A percentile compares a stretch with the other conserved stretches of the same genome.
phyloP scores from a whole-genome alignment of 345 rosid genomes.

The Gynandropsis gynandra region DNA sequence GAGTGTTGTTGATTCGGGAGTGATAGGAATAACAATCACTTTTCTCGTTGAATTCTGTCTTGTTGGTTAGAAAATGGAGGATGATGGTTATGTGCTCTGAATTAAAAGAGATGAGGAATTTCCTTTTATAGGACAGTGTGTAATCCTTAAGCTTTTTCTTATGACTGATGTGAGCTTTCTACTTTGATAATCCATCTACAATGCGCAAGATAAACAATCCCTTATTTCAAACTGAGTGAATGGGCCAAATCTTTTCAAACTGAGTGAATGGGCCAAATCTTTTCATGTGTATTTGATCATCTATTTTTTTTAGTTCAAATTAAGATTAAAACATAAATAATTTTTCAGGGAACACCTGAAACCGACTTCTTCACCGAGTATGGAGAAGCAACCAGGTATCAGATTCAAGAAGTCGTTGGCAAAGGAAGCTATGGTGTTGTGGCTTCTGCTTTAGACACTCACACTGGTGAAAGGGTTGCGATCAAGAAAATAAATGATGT shows the following conservation, averaged over 20 bases:
- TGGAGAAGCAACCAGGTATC: slow-evolving; percentile 86
- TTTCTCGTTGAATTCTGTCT: no score
- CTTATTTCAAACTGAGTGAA: neutral
- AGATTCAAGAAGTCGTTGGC: slow-evolving; percentile 85
- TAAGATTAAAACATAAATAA: no score
- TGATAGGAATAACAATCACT: no score
- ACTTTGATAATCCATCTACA: neutral
- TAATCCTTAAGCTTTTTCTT: neutral
- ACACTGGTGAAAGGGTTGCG: slow-evolving; percentile 83
- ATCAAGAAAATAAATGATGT: slow-evolving; percentile 93
- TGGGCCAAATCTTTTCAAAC: neutral
- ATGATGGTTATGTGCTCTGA: no score
- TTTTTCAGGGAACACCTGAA: slow-evolving; percentile 44
- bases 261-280: neutral
- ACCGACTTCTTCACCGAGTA: slow-evolving; percentile 91
- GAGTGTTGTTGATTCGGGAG: no score
- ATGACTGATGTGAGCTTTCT: neutral
- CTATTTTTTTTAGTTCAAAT: no score
- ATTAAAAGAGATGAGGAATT: neutral
- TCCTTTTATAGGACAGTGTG: neutral
- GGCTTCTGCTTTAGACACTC: slow-evolving; percentile 76
- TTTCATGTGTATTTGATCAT: no score
- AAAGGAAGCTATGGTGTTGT: slow-evolving; percentile 98
- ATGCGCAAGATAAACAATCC: no score
- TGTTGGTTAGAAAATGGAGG: no score